Percentiles rank a stretch among this genome's conserved stretches.
These are phyloP conservation scores for Ambrosiella cleistominuta DNA, from an alignment of 2,329 filamentous ascomycete genomes.

Conservation along the genomic window DNA sequence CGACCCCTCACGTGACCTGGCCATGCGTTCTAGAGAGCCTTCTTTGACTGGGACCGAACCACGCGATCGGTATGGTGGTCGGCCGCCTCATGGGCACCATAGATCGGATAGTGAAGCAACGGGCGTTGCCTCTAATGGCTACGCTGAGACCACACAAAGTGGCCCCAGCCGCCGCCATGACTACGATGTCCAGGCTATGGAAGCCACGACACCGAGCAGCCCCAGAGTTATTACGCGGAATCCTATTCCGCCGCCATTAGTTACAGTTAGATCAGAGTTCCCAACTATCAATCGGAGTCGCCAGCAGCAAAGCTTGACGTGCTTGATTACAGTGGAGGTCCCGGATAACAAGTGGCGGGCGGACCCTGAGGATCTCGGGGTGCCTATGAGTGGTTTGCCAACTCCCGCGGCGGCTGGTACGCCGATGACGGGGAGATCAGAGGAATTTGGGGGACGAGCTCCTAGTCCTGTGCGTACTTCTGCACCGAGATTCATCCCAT, in stretches of 20 bases:
- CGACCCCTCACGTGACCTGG: background rate
- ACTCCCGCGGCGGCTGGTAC: slow-evolving; percentile 14
- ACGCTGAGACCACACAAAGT: slow-evolving; percentile 57
- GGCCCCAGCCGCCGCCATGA: slow-evolving; percentile 62
- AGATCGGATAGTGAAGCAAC: slow-evolving; percentile 65
- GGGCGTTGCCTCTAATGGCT: slow-evolving; percentile 61
- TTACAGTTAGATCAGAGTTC: slow-evolving; percentile 94
- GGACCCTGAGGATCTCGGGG: slow-evolving; percentile 61
- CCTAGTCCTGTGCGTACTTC: slow-evolving; percentile 9
- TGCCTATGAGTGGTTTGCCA: slow-evolving; percentile 27
- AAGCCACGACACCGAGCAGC: slow-evolving; percentile 54
- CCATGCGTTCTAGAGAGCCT: background rate
- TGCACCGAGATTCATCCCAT: slow-evolving; percentile 45
- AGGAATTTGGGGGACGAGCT: slow-evolving; percentile 30
- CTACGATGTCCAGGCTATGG: slow-evolving; percentile 93
- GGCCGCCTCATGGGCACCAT: slow-evolving; percentile 16
- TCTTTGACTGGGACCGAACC: background rate
- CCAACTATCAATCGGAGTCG: slow-evolving; percentile 82
- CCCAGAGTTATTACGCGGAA: slow-evolving; percentile 59
- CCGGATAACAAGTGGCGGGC: slow-evolving; percentile 82
- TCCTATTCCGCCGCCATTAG: slow-evolving; percentile 73
- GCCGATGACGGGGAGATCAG: slow-evolving; percentile 14
- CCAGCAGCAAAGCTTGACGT: slow-evolving; percentile 88
- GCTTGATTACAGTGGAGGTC: slow-evolving; percentile 84
- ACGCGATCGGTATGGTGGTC: slow-evolving; percentile 20